Evolutionary conservation across 345 rosid genomes (phyloP).

Genomic region (Lumnitzera littorea): DNA sequence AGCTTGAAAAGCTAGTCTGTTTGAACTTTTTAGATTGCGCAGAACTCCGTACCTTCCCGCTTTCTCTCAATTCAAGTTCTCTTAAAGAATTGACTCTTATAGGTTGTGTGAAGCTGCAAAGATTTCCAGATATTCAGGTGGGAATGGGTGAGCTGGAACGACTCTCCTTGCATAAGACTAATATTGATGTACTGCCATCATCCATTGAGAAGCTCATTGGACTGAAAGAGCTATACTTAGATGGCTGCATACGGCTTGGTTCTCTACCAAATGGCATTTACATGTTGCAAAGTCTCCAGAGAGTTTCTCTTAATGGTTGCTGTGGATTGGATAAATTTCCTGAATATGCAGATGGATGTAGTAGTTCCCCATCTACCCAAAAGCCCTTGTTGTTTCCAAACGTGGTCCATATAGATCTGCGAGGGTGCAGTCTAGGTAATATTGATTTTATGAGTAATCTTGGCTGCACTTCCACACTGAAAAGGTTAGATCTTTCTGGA

Average conservation of each 20-base stretch:
- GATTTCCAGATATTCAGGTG: constrained; percentile 11
- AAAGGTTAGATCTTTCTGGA: not conserved
- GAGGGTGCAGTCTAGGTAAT: constrained; percentile 4
- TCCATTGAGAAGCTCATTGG: not conserved
- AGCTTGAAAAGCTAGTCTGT: not conserved
- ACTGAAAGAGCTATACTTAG: not conserved
- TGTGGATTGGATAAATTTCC: not conserved
- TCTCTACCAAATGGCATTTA: constrained; percentile 6
- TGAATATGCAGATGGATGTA: not conserved
- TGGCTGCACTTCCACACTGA: not conserved
- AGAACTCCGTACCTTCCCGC: constrained; percentile 3
- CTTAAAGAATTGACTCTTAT: not conserved
- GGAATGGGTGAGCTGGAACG: not conserved
- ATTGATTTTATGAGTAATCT: constrained; percentile 5
- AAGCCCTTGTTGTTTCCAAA: not conserved
- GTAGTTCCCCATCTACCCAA: not conserved
- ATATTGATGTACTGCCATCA: constrained; percentile 8
- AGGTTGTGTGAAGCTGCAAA: constrained; percentile 8
- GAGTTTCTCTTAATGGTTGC: not conserved
- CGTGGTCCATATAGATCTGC: not conserved
- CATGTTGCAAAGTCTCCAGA: constrained; percentile 2
- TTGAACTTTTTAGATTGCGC: constrained; percentile 7
- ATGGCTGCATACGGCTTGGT: not conserved
- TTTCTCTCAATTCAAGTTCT: not conserved
- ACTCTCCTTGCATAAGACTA: constrained; percentile 4